Conservation (phyloP, 176 grass and related monocot genomes). For the Eleusine coracana region DNA sequence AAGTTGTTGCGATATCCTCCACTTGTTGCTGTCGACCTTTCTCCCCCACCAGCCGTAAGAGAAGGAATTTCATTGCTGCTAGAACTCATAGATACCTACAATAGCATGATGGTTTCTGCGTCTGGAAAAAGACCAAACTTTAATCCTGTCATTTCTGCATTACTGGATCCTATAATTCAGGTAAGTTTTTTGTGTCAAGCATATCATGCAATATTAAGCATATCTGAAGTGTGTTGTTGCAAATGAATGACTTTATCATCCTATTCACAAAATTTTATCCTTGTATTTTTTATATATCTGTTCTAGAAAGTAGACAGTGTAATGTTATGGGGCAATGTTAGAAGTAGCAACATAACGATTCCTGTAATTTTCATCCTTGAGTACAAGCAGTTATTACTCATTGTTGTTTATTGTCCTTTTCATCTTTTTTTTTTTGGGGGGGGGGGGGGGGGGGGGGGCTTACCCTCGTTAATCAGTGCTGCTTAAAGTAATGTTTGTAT, state of each 20-base stretch:
- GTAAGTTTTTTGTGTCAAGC: constrained; percentile 32
- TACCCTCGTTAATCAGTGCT: not conserved
- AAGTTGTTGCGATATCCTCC: constrained; percentile 88
- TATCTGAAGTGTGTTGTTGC: no score
- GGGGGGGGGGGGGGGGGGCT: not conserved
- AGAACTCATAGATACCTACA: constrained; percentile 88
- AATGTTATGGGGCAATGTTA: no score
- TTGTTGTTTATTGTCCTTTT: not conserved
- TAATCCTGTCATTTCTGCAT: constrained; percentile 86
- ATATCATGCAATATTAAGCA: no score
- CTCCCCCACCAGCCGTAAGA: constrained; percentile 78
- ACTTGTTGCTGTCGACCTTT: constrained; percentile 85
- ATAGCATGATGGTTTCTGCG: constrained; percentile 96
- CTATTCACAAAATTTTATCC: no score
- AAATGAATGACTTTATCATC: no score
- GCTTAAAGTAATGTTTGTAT: not conserved
- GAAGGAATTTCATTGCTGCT: constrained; percentile 88
- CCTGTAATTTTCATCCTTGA: no score
- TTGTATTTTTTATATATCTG: no score
- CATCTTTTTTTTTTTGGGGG: not conserved
- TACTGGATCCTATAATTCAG: constrained; percentile 96
- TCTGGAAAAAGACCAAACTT: constrained; percentile 83
- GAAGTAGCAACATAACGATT: no score
- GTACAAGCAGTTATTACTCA: no score
- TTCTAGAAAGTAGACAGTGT: no score